These are phyloP conservation scores for Pseudogymnoascus destructans DNA, from an alignment of 2,329 filamentous ascomycete species.

Conservation along the genomic window DNA sequence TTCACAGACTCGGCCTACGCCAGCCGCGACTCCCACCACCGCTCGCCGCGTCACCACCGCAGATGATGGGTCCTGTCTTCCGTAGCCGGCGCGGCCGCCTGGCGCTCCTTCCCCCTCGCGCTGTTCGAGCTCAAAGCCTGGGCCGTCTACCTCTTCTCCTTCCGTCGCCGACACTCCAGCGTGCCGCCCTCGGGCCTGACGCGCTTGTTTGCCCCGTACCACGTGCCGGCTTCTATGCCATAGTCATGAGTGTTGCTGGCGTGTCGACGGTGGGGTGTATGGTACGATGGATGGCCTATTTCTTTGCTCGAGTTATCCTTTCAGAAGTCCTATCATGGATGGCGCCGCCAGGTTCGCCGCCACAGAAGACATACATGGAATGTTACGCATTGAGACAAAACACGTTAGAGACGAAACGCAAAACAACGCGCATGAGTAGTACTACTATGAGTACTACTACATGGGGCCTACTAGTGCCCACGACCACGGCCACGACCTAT, in stretches of 20 bases:
- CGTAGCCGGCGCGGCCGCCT: conserved; percentile 23
- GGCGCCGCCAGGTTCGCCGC: background rate
- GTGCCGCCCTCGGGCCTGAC: conserved; percentile 24
- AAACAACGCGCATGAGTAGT: conserved; percentile 3
- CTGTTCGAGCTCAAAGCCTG: conserved; percentile 24
- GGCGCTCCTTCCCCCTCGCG: conserved; percentile 23
- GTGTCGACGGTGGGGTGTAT: background rate
- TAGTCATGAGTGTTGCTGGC: background rate
- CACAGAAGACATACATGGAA: background rate
- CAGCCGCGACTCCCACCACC: conserved; percentile 22
- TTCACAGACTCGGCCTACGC: conserved; percentile 26
- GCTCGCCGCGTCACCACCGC: conserved; percentile 20
- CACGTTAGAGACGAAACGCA: conserved; percentile 1
- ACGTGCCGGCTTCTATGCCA: background rate
- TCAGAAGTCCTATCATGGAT: conserved; percentile 3
- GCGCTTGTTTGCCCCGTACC: conserved; percentile 23
- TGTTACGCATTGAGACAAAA: background rate
- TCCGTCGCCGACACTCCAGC: conserved; percentile 22
- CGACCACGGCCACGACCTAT: conserved; percentile 5
- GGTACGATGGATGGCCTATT: background rate
- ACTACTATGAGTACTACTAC: background rate
- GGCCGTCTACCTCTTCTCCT: conserved; percentile 25
- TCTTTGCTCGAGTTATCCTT: background rate
- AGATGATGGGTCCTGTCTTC: conserved; percentile 28
- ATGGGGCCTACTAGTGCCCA: background rate